Base-by-base conservation (phyloP, 176 grass and related monocot species). In the Avena atlantica region DNA sequence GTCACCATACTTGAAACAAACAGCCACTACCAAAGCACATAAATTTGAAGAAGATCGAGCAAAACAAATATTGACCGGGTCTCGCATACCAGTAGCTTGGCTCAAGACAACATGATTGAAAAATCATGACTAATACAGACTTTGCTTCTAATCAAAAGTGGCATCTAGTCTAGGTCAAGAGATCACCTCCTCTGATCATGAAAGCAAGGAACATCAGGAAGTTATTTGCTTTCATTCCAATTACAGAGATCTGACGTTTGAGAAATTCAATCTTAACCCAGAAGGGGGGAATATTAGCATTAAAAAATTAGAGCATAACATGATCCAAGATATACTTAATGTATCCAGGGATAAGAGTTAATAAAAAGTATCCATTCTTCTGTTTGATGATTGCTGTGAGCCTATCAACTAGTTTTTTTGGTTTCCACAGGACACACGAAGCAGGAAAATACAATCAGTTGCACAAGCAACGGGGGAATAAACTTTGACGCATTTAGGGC, bases 1-100 rank as follows among this genome's bases (percentile, higher is more conserved):
- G 20, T 58, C 50, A 63, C 49, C 72, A 79, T 37, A 86, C 62
- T 23, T 83, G 60, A 86, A 83, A 86, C 4, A 84, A 86, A 60
- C 19, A 89, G 66, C 12, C 37, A 83, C 27, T 70, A 70, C 9
- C n/a, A 90, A 71, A 8, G 45, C 14, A 73, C 34, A 66, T 51
- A 40, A 74, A 66, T 13, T 68, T 19, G 17, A 20, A 69, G 59
- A 60, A 24, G 68, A 48, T 53, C 62, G 8, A 78, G 16, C 23
- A 56, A 83, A 90, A 82, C 29, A 78, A 63, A 73, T 48, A 42
- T 42, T 80, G 36, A 17, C 16, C n/a, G 78, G 63, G 37, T 4
- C 56, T 62, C 9, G 14, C 14, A 66, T 78, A 27, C 27, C 60
- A 53, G 16, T 36, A 77, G 83, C 19, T 77, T 37, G 48, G 19